Evolutionary conservation across 2,329 filamentous ascomycete species (phyloP).

Genomic region (Parastagonospora avenae): DNA sequence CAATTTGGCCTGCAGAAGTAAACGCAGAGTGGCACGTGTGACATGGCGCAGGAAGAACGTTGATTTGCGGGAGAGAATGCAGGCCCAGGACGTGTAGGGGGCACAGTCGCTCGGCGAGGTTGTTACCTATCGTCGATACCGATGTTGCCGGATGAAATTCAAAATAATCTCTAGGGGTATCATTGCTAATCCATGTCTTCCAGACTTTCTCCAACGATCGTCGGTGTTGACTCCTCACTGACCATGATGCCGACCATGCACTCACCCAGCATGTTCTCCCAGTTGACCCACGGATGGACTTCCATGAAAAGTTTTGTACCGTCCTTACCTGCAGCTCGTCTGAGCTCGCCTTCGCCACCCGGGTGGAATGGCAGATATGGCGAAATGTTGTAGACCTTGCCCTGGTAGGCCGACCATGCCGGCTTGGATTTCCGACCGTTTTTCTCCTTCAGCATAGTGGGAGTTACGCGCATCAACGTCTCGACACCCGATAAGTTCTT

Average conservation of each 20-base stretch:
- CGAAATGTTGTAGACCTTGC: slow-evolving; percentile 59
- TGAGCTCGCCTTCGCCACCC: slow-evolving; percentile 79
- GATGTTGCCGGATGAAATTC: not conserved
- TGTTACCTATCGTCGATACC: not conserved
- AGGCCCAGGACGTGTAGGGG: not conserved
- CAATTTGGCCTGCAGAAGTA: too few relatives aligned
- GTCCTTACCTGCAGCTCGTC: slow-evolving; percentile 77
- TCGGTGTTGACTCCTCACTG: slow-evolving; percentile 54
- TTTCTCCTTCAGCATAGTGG: slow-evolving; percentile 75
- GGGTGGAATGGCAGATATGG: slow-evolving; percentile 52
- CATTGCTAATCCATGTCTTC: slow-evolving; percentile 64
- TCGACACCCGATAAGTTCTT: slow-evolving; percentile 55
- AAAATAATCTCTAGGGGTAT: slow-evolving; percentile 21
- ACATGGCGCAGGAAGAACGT: not conserved
- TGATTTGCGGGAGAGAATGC: not conserved
- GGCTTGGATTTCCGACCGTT: slow-evolving; percentile 84
- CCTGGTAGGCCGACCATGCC: slow-evolving; percentile 88
- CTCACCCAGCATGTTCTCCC: slow-evolving; percentile 68
- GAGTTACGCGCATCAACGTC: slow-evolving; percentile 74
- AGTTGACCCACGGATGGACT: slow-evolving; percentile 71
- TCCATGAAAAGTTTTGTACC: slow-evolving; percentile 66
- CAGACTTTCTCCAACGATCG: slow-evolving; percentile 41
- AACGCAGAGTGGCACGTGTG: not conserved
- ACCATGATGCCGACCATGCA: slow-evolving; percentile 68
- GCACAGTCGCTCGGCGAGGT: not conserved